These are phyloP conservation scores for Verticillium longisporum DNA, from an alignment of 2,329 filamentous ascomycete genomes.

Conservation along the genomic window DNA sequence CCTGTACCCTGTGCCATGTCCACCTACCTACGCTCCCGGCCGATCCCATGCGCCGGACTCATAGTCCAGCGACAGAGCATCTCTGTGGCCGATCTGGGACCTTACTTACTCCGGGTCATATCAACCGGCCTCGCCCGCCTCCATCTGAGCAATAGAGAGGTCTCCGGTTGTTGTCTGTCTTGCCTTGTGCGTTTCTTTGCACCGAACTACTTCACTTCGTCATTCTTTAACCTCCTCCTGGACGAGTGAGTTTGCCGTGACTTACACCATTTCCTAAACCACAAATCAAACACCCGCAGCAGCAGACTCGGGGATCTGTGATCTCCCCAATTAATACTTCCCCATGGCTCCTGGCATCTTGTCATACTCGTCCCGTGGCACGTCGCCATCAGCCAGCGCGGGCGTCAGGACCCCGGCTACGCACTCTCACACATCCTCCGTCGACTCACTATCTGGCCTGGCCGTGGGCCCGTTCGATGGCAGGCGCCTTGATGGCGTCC, in stretches of 20 bases:
- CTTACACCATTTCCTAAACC: background rate
- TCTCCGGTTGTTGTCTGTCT: slow-evolving; percentile 7
- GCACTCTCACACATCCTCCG: slow-evolving; percentile 9
- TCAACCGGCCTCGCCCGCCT: slow-evolving; percentile 8
- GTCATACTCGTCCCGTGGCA: slow-evolving; percentile 12
- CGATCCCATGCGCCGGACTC: background rate
- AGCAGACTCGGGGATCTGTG: slow-evolving; percentile 8
- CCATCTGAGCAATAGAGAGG: slow-evolving; percentile 7
- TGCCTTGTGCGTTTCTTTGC: background rate
- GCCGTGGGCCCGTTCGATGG: slow-evolving; percentile 11
- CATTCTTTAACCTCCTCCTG: background rate
- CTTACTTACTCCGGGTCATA: slow-evolving; percentile 11
- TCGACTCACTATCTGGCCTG: slow-evolving; percentile 9
- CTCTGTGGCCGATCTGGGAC: slow-evolving; percentile 2
- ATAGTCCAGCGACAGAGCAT: background rate
- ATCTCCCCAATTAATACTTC: slow-evolving; percentile 3
- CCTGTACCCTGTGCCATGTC: background rate
- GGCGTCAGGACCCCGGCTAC: slow-evolving; percentile 12
- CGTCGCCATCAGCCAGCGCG: slow-evolving; percentile 12
- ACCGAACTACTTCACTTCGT: background rate
- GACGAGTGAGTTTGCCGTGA: background rate
- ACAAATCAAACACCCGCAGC: background rate
- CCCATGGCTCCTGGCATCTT: slow-evolving; percentile 11
- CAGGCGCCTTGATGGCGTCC: slow-evolving; percentile 6
- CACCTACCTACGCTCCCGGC: background rate